These are phyloP conservation scores for Penicillium goetzii DNA, from an alignment of 495 filamentous ascomycete species.

Conservation along the genomic window DNA sequence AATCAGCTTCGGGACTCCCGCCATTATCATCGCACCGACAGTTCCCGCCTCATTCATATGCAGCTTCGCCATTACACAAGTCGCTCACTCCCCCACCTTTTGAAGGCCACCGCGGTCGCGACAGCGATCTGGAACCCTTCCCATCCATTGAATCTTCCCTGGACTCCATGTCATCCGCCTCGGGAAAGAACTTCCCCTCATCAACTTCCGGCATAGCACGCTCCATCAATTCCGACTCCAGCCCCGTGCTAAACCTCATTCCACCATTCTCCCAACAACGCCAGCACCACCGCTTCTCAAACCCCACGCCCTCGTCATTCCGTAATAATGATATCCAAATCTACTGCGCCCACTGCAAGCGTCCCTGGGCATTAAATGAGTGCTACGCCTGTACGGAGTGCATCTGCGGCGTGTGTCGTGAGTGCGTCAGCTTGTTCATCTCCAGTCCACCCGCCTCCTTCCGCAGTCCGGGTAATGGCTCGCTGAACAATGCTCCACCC, in stretches of 20 bases:
- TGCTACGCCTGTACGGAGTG: conserved; percentile 93
- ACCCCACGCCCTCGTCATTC: conserved; percentile 49
- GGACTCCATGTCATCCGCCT: conserved; percentile 55
- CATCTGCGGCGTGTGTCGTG: conserved; percentile 86
- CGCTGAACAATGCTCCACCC: conserved; percentile 30
- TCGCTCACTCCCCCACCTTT: conserved; percentile 80
- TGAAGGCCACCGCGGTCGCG: conserved; percentile 56
- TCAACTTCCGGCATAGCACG: conserved; percentile 51
- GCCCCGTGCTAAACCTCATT: conserved; percentile 50
- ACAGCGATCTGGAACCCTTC: conserved; percentile 72
- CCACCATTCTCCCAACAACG: conserved; percentile 47
- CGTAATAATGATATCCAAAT: conserved; percentile 70
- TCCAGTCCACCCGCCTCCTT: conserved; percentile 48
- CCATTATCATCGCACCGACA: conserved; percentile 50
- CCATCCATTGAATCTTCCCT: conserved; percentile 78
- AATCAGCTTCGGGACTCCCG: conserved; percentile 38
- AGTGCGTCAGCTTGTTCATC: conserved; percentile 80
- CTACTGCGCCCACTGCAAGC: conserved; percentile 83
- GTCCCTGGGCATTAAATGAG: conserved; percentile 70
- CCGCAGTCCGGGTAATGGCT: conserved; percentile 43
- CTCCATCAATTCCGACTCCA: conserved; percentile 52
- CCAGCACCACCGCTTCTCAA: conserved; percentile 53
- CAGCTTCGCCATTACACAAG: conserved; percentile 84
- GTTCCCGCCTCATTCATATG: conserved; percentile 71
- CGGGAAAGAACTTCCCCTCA: conserved; percentile 69